phyloP scores from a whole-genome alignment of 1,139 yeast species.

The Sugiyamaella xylanicola region DNA sequence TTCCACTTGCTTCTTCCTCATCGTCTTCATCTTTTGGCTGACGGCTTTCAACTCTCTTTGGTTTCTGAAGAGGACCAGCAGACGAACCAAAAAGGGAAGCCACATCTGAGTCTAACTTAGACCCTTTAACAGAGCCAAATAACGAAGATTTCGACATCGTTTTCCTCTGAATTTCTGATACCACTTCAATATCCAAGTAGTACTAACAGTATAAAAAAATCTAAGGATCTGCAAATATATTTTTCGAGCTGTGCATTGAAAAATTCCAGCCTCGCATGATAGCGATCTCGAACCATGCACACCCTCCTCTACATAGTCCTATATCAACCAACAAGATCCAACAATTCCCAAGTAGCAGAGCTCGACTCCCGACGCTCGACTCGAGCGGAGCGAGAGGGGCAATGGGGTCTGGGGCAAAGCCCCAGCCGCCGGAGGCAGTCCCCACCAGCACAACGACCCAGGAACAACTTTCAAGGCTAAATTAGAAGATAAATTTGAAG shows the following conservation, averaged over 20 bases:
- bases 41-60: conserved; percentile 9
- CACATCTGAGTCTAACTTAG: conserved; percentile 6
- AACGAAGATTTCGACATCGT: conserved; percentile 17
- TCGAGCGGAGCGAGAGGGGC: too few relatives aligned
- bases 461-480: neutral
- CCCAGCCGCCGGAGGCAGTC: too few relatives aligned
- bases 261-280: conserved; percentile 5
- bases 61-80: conserved; percentile 11
- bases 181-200: too few relatives aligned
- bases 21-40: neutral
- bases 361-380: too few relatives aligned
- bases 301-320: too few relatives aligned
- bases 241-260: conserved; percentile 10
- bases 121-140: conserved; percentile 10
- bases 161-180: neutral
- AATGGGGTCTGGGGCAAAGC: too few relatives aligned
- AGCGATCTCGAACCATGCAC: too few relatives aligned
- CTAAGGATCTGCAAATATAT: neutral
- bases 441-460: neutral
- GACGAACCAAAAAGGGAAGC: conserved; percentile 12
- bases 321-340: too few relatives aligned
- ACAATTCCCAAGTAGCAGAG: too few relatives aligned
- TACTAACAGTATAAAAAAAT: too few relatives aligned
- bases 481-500: neutral
- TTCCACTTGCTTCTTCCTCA: conserved; percentile 15